Conservation (phyloP, 176 grass and related monocot species). For the Oryza australiensis region DNA sequence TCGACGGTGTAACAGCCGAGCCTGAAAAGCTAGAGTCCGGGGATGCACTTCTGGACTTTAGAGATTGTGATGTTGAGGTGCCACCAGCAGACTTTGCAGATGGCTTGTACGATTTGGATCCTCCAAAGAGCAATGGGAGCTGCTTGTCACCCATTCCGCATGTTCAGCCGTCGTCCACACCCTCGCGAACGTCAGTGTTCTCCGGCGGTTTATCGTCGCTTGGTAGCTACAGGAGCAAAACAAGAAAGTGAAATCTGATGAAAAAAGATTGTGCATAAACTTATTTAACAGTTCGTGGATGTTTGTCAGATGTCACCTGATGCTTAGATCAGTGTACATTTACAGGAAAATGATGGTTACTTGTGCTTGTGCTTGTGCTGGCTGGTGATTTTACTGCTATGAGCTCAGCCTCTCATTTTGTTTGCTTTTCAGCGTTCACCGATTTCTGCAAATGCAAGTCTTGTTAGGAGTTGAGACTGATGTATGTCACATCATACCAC, state of each 20-base stretch:
- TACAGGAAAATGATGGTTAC: slow-evolving; percentile 11
- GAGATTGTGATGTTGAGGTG: slow-evolving; percentile 16
- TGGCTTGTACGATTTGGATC: background rate
- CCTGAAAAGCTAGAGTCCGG: slow-evolving; percentile 35
- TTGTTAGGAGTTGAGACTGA: background rate
- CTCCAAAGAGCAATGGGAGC: slow-evolving; percentile 36
- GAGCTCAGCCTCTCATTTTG: background rate
- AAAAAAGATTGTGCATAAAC: slow-evolving; percentile 40
- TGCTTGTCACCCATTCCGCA: slow-evolving; percentile 10
- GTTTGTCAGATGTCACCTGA: slow-evolving; percentile 40
- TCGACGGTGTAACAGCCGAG: slow-evolving; percentile 40
- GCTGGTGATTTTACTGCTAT: background rate
- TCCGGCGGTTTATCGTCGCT: slow-evolving; percentile 23
- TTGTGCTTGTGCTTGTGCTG: background rate
- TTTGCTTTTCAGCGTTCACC: background rate
- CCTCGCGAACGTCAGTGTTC: slow-evolving; percentile 10
- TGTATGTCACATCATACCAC: background rate
- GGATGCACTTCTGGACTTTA: slow-evolving; percentile 33
- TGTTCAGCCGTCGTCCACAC: background rate
- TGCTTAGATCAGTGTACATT: slow-evolving; percentile 41
- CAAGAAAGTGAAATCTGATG: slow-evolving; percentile 31
- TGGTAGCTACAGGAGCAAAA: slow-evolving; percentile 43
- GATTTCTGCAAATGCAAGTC: background rate
- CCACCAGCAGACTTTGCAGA: background rate
- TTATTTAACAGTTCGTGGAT: slow-evolving; percentile 35